A percentile compares a stretch with the other conserved stretches of the same genome.
These are phyloP conservation scores for Urochloa ruziziensis DNA, from an alignment of 176 grass and related monocot genomes.

Conservation along the genomic window DNA sequence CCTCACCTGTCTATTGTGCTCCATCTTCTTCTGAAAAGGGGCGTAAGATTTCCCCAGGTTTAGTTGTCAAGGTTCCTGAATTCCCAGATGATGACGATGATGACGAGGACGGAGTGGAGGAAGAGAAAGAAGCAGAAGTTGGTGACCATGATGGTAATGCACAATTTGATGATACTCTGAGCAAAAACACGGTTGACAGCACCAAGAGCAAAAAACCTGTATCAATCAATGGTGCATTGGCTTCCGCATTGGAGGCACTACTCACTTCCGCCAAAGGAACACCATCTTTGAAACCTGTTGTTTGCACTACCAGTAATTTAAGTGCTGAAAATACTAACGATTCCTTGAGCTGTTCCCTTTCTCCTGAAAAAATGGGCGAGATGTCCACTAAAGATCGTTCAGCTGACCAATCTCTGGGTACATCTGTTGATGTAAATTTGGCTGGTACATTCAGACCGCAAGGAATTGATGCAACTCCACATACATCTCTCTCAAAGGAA, in stretches of 20 bases:
- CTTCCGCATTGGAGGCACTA: conserved; percentile 74
- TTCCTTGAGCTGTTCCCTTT: conserved; percentile 6
- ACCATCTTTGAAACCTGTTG: conserved; percentile 24
- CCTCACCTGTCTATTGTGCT: conserved; percentile 11
- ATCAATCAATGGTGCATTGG: conserved; percentile 73
- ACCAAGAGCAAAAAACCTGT: conserved; percentile 41
- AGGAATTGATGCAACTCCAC: conserved; percentile 22
- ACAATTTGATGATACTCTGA: conserved; percentile 27
- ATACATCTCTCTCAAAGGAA: conserved; percentile 22
- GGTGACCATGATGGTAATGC: conserved; percentile 32
- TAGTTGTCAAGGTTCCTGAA: conserved; percentile 54
- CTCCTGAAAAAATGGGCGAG: conserved; percentile 23
- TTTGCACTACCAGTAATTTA: conserved; percentile 20
- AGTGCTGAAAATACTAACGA: conserved; percentile 21
- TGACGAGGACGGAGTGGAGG: conserved; percentile 36
- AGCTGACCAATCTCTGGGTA: not conserved
- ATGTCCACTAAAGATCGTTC: conserved; percentile 24
- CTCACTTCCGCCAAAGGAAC: conserved; percentile 40
- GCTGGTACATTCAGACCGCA: conserved; percentile 9
- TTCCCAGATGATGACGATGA: conserved; percentile 55
- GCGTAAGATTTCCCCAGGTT: conserved; percentile 48
- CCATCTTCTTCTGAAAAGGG: conserved; percentile 36
- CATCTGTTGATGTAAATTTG: conserved; percentile 22
- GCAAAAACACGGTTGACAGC: conserved; percentile 5
- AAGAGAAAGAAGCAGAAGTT: conserved; percentile 33